Evolutionary conservation across 352 stramenopile species (phyloP), one percentile per base, ranked within the genome.

Genomic region (Globisporangium iwayamae): DNA sequence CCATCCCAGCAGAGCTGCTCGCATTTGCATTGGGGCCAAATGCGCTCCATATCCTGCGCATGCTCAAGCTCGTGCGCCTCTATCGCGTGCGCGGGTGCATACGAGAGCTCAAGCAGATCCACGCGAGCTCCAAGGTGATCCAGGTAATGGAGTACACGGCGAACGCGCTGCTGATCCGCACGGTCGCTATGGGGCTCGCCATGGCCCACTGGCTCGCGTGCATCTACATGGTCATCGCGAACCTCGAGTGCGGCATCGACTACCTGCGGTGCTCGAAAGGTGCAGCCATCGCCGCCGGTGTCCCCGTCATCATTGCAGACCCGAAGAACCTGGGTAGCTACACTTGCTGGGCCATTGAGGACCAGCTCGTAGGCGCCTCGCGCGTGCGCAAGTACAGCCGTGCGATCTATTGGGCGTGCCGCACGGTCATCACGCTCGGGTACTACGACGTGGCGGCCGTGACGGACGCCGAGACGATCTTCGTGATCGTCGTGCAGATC

Each of bases 331-430:
- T 56, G 16, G 1, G 22, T 1, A 38, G 56, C 6, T 84, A 80
- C 60, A 87, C 82, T 0, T 89, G 82, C 61, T 91, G 82, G 82
- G 81, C 74, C 0, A 88, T 91, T 22, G 77, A 90, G 36, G 82
- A 91, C 38, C 78, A 78, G 34, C 61, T 91, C 3, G 75, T 89
- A 0, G 78, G 78, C 4, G 79, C 78, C 0, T 68, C 66, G 3
- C 58, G 74, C 2, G 43, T 63, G 2, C 74, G 80, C 9, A 81
- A 90, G 58, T 91, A 91, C 62, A 67, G 69, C 13, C 71, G 80
- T 14, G 70, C 82, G 8, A 62, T 74, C 14, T 91, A 91, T 55
- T 91, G 80, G 80, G 74, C 80, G 0, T 76, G 76, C 2, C 76
- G 79, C 1, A 81, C 82, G 0, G 52, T 91, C 9, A 67, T 85